These are phyloP conservation scores for Periglandula ipomoeae DNA, from an alignment of 2,329 filamentous ascomycete species.

Conservation along the genomic window DNA sequence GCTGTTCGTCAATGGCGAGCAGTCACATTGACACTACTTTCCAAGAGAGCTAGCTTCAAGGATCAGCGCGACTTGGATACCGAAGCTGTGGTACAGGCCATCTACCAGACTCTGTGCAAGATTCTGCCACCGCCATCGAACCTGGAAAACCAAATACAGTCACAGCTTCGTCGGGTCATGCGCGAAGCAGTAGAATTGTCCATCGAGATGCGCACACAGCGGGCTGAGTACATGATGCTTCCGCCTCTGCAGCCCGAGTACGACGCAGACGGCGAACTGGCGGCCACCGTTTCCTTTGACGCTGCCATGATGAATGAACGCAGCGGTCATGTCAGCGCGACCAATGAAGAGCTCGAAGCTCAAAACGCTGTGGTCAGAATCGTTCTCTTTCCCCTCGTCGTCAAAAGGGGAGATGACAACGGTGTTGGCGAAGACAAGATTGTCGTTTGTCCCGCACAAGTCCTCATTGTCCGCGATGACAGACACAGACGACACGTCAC, in stretches of 20 bases:
- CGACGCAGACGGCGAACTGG: constrained; percentile 82
- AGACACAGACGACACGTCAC: constrained; percentile 29
- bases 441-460: constrained; percentile 90
- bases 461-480: constrained; percentile 60
- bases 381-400: constrained; percentile 90
- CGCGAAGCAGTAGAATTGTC: constrained; percentile 81
- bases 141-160: constrained; percentile 69
- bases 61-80: constrained; percentile 81
- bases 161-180: constrained; percentile 80
- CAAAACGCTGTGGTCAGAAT: constrained; percentile 74
- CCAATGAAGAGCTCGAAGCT: constrained; percentile 73
- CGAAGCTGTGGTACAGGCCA: constrained; percentile 80
- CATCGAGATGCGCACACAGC: constrained; percentile 94
- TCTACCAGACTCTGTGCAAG: constrained; percentile 73
- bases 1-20: constrained; percentile 98
- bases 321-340: constrained; percentile 47
- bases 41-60: constrained; percentile 70
- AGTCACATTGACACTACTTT: constrained; percentile 82
- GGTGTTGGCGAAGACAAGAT: constrained; percentile 89
- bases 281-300: constrained; percentile 84
- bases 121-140: constrained; percentile 82
- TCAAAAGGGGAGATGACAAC: constrained; percentile 86
- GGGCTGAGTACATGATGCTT: constrained; percentile 97
- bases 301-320: constrained; percentile 91
- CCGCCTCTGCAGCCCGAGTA: constrained; percentile 92